phyloP scores from a whole-genome alignment of 768 basidiomycete genomes.

The Podaxis pistillaris region DNA sequence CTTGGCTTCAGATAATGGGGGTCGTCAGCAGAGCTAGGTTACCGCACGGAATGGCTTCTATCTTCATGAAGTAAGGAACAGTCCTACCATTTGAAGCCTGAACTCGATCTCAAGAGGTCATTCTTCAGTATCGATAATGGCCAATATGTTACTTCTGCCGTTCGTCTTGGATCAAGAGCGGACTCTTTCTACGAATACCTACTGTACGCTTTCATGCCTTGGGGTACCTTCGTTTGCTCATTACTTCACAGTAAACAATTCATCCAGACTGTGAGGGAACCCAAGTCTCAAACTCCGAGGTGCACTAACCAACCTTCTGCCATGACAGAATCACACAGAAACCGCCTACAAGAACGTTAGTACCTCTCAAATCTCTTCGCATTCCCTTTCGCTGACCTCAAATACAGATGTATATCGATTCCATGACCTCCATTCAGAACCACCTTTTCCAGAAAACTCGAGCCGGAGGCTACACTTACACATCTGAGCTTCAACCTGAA shows the following conservation, averaged over 20 bases:
- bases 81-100: neutral
- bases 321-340: slow-evolving; percentile 65
- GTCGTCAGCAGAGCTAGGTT: slow-evolving; percentile 61
- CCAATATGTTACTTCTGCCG: slow-evolving; percentile 57
- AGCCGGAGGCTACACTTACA: slow-evolving; percentile 65
- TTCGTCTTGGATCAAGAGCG: slow-evolving; percentile 87
- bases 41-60: slow-evolving; percentile 76
- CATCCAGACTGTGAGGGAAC: slow-evolving; percentile 64
- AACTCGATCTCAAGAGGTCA: neutral
- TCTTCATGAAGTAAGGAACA: slow-evolving; percentile 68
- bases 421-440: slow-evolving; percentile 79
- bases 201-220: slow-evolving; percentile 43
- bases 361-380: neutral
- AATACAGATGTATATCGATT: slow-evolving; percentile 80
- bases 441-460: slow-evolving; percentile 69
- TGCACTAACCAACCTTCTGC: neutral
- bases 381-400: neutral
- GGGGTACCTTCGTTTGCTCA: slow-evolving; percentile 1
- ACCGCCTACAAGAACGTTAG: slow-evolving; percentile 21
- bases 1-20: slow-evolving; percentile 50
- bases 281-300: neutral
- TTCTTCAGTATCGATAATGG: slow-evolving; percentile 36
- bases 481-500: slow-evolving; percentile 77
- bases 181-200: slow-evolving; percentile 96
- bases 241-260: slow-evolving; percentile 62